Conservation (phyloP, 2,329 filamentous ascomycete genomes). For the Waltergamsia citrina region DNA sequence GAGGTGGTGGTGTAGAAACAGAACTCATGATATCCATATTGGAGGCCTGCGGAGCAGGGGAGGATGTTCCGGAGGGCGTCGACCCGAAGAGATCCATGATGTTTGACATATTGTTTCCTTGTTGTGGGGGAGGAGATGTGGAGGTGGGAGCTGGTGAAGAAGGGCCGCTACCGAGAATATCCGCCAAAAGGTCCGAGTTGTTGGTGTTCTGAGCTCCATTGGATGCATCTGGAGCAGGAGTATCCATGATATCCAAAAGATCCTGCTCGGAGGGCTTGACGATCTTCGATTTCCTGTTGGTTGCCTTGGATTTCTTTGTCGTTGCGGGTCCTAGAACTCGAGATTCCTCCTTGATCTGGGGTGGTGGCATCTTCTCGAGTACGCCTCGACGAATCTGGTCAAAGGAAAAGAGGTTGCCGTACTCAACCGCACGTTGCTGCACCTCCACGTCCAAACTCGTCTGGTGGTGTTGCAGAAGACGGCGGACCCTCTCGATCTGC, state of each 20-base stretch:
- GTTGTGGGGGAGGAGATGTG: constrained; percentile 39
- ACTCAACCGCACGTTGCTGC: constrained; percentile 92
- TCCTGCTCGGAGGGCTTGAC: constrained; percentile 85
- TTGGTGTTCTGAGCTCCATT: constrained; percentile 54
- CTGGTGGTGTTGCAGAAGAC: constrained; percentile 67
- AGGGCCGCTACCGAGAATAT: constrained; percentile 76
- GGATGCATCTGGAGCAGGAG: constrained; percentile 43
- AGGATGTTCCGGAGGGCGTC: constrained; percentile 22
- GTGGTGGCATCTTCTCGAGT: constrained; percentile 93
- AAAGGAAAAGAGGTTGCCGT: constrained; percentile 85
- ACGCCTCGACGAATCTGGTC: constrained; percentile 84
- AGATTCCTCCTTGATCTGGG: constrained; percentile 93
- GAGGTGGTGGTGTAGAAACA: constrained; percentile 39
- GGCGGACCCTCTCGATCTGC: constrained; percentile 79
- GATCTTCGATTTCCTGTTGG: constrained; percentile 66
- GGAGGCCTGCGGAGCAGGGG: constrained; percentile 24
- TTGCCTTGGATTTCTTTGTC: constrained; percentile 53
- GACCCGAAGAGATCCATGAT: constrained; percentile 85
- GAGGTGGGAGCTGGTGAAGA: constrained; percentile 27
- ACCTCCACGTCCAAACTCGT: constrained; percentile 90
- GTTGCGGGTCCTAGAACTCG: constrained; percentile 77
- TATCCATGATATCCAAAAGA: constrained; percentile 84
- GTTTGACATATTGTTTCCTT: constrained; percentile 49
- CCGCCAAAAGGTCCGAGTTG: constrained; percentile 80
- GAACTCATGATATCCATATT: constrained; percentile 38